Percentiles rank a stretch among this genome's conserved stretches.
These are phyloP conservation scores for Medicago lupulina DNA, from an alignment of 306 rosid species.

Conservation along the genomic window DNA sequence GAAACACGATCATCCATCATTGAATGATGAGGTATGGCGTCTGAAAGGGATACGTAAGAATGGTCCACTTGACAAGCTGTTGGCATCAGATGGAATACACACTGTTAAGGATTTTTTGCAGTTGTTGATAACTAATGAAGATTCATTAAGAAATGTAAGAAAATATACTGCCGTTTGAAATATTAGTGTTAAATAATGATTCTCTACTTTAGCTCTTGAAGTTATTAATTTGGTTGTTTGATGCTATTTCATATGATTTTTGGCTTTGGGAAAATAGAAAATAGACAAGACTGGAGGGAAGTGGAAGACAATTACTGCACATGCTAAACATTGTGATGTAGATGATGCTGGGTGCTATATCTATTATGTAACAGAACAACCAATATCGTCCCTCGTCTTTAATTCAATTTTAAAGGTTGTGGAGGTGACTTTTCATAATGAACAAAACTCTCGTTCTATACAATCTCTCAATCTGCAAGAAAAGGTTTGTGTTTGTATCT, in stretches of 20 bases:
- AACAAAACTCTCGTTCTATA: too few species aligned
- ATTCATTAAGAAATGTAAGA: constrained; percentile 46
- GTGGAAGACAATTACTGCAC: constrained; percentile 53
- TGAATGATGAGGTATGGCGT: constrained; percentile 64
- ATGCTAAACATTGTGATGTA: constrained; percentile 49
- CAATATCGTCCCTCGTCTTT: too few species aligned
- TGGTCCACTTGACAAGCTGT: constrained; percentile 30
- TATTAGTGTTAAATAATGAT: not conserved
- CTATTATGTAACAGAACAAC: too few species aligned
- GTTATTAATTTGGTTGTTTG: not conserved
- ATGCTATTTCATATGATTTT: not conserved
- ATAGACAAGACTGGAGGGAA: constrained; percentile 34
- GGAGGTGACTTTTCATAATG: too few species aligned
- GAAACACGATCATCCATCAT: constrained; percentile 51
- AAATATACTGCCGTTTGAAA: not conserved
- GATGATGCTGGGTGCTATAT: constrained; percentile 19
- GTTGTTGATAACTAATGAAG: constrained; percentile 12
- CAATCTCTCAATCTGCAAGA: too few species aligned
- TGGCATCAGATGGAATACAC: not conserved
- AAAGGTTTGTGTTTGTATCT: too few species aligned
- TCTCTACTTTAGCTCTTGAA: not conserved
- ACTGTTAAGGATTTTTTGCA: constrained; percentile 54
- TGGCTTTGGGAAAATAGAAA: constrained; percentile 47
- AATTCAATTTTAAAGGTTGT: too few species aligned
- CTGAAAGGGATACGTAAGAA: constrained; percentile 47